Evolutionary conservation across 1,139 yeast species (phyloP).

Genomic region (Diutina ranongensis): DNA sequence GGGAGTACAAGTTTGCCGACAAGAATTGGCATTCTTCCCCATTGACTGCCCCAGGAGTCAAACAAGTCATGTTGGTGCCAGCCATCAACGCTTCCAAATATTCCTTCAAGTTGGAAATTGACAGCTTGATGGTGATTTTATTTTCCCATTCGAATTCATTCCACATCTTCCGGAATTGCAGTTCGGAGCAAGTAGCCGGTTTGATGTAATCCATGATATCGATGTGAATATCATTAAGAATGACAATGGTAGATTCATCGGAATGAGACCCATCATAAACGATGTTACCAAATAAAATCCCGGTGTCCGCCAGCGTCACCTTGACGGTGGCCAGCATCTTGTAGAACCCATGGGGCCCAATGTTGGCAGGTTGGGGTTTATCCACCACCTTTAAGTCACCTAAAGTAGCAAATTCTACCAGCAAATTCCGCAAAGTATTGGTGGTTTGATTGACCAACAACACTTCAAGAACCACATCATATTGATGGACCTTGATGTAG

Average conservation of each 20-base stretch:
- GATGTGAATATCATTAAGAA: conserved; percentile 87
- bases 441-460: conserved; percentile 90
- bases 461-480: conserved; percentile 90
- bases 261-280: conserved; percentile 95
- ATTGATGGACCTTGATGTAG: conserved; percentile 86
- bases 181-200: conserved; percentile 84
- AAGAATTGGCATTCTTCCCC: conserved; percentile 87
- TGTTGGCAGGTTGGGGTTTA: conserved; percentile 82
- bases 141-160: conserved; percentile 99
- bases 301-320: conserved; percentile 92
- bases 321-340: conserved; percentile 80
- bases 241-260: conserved; percentile 80
- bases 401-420: conserved; percentile 91
- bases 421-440: conserved; percentile 78
- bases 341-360: conserved; percentile 95
- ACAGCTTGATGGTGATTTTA: conserved; percentile 81
- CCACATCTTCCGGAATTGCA: conserved; percentile 96
- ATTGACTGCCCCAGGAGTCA: conserved; percentile 81
- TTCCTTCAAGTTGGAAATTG: conserved; percentile 55
- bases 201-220: conserved; percentile 96
- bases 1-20: conserved; percentile 88
- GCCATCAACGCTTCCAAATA: conserved; percentile 68
- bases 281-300: conserved; percentile 84
- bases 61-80: conserved; percentile 88
- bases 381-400: conserved; percentile 95